A percentile compares a stretch with the other conserved stretches of the same genome.
These are phyloP conservation scores for Saussurea involucrata DNA, from an alignment of 129 eudicot species.

Conservation along the genomic window DNA sequence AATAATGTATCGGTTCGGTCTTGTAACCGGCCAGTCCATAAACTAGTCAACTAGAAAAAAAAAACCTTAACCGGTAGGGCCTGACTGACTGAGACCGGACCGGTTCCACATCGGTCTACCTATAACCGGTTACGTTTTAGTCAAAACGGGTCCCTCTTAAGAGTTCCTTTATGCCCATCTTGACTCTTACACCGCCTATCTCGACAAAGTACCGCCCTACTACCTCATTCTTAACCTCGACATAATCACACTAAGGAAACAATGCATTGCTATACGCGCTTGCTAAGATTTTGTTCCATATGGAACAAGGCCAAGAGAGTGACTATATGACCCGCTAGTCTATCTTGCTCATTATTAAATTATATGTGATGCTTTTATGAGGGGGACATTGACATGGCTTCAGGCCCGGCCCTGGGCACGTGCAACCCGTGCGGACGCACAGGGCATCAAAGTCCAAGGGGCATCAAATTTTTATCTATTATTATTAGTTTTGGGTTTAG, in stretches of 20 bases:
- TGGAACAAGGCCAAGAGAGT: background rate
- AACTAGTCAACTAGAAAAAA: background rate
- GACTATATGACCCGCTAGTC: background rate
- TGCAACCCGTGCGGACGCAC: too few relatives aligned
- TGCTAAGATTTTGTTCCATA: background rate
- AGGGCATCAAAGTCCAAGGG: too few relatives aligned
- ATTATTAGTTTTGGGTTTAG: too few relatives aligned
- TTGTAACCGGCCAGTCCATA: background rate
- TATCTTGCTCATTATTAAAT: background rate
- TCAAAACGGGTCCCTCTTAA: background rate
- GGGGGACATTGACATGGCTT: background rate
- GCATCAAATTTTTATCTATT: too few relatives aligned
- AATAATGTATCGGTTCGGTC: background rate
- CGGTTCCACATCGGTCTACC: background rate
- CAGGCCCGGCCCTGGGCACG: too few relatives aligned
- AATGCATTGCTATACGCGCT: background rate
- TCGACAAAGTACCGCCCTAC: background rate
- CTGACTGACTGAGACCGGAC: background rate
- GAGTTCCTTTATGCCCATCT: background rate
- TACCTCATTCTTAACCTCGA: too few relatives aligned
- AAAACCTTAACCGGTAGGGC: background rate
- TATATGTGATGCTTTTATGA: background rate
- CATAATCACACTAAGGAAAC: too few relatives aligned
- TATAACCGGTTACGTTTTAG: background rate
- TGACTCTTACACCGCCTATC: background rate